Percentiles rank a stretch among this genome's conserved stretches.
Conservation (phyloP, 2,329 filamentous ascomycete species). For the Fusarium newnesense region DNA sequence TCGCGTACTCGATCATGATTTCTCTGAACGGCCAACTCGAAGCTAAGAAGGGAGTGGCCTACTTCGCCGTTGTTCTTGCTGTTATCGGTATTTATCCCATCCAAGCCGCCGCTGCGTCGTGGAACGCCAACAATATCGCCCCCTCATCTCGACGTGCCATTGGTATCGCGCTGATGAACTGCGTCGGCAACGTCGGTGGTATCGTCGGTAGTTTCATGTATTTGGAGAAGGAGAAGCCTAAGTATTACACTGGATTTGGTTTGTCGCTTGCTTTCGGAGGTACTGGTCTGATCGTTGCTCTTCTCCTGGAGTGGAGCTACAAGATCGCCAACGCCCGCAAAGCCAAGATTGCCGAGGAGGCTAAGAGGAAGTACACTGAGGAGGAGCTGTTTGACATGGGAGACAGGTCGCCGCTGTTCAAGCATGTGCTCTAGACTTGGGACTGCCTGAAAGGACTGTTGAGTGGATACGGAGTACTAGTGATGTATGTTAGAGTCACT, state of each 20-base stretch:
- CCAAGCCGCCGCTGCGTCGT: constrained; percentile 36
- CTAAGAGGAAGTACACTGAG: constrained; percentile 44
- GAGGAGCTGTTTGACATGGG: constrained; percentile 48
- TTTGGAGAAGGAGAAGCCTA: constrained; percentile 50
- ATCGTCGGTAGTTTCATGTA: constrained; percentile 46
- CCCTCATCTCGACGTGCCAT: constrained; percentile 47
- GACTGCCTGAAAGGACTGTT: fast-evolving
- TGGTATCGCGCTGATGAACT: constrained; percentile 46
- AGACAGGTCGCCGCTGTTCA: constrained; percentile 48
- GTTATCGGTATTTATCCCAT: constrained; percentile 40
- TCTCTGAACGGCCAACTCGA: constrained; percentile 32
- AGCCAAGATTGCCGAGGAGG: constrained; percentile 43
- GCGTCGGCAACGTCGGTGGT: constrained; percentile 45
- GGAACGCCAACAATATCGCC: constrained; percentile 42
- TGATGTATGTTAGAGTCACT: neutral
- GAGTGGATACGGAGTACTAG: neutral
- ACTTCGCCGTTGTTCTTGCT: constrained; percentile 35
- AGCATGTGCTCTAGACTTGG: constrained; percentile 40
- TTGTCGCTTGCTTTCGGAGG: constrained; percentile 48
- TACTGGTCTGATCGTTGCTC: constrained; percentile 43
- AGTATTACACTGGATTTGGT: constrained; percentile 60
- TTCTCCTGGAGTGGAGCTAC: constrained; percentile 48
- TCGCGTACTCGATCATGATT: constrained; percentile 37
- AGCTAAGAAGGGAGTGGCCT: constrained; percentile 33
- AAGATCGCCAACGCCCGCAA: constrained; percentile 44